Evolutionary conservation across 345 rosid genomes (phyloP).

Genomic region (Salix viminalis): DNA sequence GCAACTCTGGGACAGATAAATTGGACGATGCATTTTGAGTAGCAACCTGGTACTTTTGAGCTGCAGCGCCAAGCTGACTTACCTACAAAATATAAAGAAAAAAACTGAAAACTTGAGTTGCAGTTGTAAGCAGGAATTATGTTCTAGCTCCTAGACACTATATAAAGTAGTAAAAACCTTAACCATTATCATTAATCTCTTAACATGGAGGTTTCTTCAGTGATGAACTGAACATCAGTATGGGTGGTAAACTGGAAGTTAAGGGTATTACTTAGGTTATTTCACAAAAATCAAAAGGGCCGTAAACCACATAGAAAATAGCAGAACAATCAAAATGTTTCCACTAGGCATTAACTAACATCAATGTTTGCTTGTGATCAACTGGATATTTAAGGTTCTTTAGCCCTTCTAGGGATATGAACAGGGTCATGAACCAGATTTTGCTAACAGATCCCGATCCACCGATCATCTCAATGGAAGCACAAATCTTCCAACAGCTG

Average conservation of each 20-base stretch:
- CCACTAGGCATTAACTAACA: neutral
- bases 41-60: constrained; percentile 86
- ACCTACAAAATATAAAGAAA: constrained; percentile 44
- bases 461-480: neutral
- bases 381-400: neutral
- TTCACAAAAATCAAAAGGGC: neutral
- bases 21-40: constrained; percentile 77
- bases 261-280: neutral
- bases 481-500: neutral
- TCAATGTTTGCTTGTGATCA: neutral
- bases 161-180: neutral
- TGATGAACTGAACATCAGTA: neutral
- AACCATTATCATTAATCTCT: neutral
- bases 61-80: constrained; percentile 81
- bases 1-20: constrained; percentile 73
- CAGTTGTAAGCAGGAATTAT: neutral
- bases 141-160: neutral
- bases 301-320: neutral
- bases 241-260: neutral
- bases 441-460: neutral
- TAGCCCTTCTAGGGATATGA: neutral
- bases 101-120: neutral
- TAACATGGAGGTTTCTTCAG: neutral
- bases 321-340: neutral
- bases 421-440: neutral